Conservation (phyloP, 140 eudicot genomes). For the Ambrosia hybrid region DNA sequence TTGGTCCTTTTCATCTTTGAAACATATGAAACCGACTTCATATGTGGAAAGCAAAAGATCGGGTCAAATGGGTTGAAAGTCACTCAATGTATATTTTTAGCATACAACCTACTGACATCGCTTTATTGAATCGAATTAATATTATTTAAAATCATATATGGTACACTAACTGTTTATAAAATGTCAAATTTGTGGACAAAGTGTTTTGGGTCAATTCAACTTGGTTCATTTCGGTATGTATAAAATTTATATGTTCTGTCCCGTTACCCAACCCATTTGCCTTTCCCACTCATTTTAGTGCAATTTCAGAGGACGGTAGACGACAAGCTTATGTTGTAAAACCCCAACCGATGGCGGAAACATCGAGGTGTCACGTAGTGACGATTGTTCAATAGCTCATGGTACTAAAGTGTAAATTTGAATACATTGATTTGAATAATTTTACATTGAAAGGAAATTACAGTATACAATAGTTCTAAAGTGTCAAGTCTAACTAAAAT, state of each 20-base stretch:
- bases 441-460: no score
- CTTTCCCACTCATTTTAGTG: conserved; percentile 34
- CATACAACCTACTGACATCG: not conserved
- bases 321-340: conserved; percentile 76
- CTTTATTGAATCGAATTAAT: not conserved
- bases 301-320: conserved; percentile 79
- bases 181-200: not conserved
- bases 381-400: no score
- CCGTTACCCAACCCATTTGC: not conserved
- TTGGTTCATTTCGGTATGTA: not conserved
- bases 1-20: no score
- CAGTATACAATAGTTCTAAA: no score
- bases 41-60: no score
- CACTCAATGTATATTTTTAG: not conserved
- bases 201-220: not conserved
- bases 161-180: not conserved
- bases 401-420: no score
- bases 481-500: no score
- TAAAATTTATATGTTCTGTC: not conserved
- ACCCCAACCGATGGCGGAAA: no score
- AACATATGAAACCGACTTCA: no score
- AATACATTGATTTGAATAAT: no score
- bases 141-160: not conserved
- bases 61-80: conserved; percentile 10
- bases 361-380: no score